These are phyloP conservation scores for Cyberlindnera japonica DNA, from an alignment of 805 yeast genomes.

Conservation along the genomic window DNA sequence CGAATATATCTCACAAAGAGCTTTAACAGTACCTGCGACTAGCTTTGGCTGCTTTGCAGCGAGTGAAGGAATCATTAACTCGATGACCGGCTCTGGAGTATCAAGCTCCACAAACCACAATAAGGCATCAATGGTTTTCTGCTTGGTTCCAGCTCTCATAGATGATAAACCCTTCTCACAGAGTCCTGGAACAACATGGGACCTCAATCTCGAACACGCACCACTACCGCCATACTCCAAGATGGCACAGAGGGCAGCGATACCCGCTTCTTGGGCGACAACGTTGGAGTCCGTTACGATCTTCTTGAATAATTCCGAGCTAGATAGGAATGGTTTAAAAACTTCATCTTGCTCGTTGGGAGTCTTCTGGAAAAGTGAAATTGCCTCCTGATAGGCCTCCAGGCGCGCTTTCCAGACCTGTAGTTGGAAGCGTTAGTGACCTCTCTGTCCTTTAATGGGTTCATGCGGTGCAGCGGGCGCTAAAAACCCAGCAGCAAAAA, in stretches of 20 bases:
- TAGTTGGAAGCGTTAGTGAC: conserved; percentile 9
- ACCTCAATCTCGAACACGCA: conserved; percentile 39
- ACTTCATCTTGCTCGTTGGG: conserved; percentile 53
- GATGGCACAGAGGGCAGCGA: conserved; percentile 50
- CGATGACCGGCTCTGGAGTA: conserved; percentile 62
- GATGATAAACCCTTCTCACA: conserved; percentile 84
- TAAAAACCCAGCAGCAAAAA: no score
- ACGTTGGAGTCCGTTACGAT: conserved; percentile 79
- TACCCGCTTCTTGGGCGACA: conserved; percentile 85
- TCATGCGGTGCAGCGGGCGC: background rate
- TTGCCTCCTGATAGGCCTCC: conserved; percentile 70
- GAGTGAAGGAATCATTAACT: conserved; percentile 59
- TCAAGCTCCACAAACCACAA: conserved; percentile 62
- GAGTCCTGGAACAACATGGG: conserved; percentile 43
- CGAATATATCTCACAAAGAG: conserved; percentile 46
- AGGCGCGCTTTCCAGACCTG: conserved; percentile 78
- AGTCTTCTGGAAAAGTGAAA: conserved; percentile 47
- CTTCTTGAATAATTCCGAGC: conserved; percentile 53
- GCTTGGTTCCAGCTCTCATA: conserved; percentile 69
- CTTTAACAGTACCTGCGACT: conserved; percentile 61
- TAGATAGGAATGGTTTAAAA: conserved; percentile 45
- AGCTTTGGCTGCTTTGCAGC: conserved; percentile 71
- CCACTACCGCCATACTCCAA: conserved; percentile 53
- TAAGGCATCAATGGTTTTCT: conserved; percentile 58
- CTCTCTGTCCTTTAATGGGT: no score